Conservation (phyloP, 306 rosid genomes). For the apple (Malus domestica) region DNA sequence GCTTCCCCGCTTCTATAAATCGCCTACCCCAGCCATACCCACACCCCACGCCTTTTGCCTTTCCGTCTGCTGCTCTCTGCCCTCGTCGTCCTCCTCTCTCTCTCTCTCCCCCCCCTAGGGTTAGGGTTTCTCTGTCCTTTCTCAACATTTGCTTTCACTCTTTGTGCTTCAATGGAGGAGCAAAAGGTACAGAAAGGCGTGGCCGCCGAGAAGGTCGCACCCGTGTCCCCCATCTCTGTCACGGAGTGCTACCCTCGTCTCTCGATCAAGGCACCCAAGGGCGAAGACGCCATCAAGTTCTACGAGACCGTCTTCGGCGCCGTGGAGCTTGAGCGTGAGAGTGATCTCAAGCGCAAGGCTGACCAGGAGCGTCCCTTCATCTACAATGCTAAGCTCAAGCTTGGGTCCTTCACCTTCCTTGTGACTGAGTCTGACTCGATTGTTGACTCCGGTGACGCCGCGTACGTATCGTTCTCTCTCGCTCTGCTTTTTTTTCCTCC, state of each 20-base stretch:
- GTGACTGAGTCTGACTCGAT: conserved; percentile 30
- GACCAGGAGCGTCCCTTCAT: conserved; percentile 67
- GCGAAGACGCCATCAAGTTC: conserved; percentile 59
- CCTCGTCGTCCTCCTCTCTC: not conserved
- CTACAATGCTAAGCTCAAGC: conserved; percentile 48
- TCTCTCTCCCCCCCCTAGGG: conserved; percentile 33
- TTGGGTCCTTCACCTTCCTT: conserved; percentile 44
- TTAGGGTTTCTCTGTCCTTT: conserved; percentile 14
- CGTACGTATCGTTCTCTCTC: conserved; percentile 24
- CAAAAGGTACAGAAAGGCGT: conserved; percentile 52
- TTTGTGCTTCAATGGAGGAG: conserved; percentile 41
- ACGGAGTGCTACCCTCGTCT: not conserved
- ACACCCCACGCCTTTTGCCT: conserved; percentile 22
- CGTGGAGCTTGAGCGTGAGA: conserved; percentile 46
- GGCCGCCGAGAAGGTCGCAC: conserved; percentile 23
- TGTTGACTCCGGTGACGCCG: conserved; percentile 18
- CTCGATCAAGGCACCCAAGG: conserved; percentile 45
- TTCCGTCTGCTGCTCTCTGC: not conserved
- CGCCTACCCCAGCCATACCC: conserved; percentile 13
- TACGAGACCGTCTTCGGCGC: conserved; percentile 77
- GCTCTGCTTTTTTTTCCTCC: not conserved
- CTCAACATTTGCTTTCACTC: not conserved
- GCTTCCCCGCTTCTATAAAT: conserved; percentile 52
- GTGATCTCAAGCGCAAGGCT: conserved; percentile 74
- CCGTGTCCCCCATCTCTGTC: not conserved